Conservation (phyloP, 1,139 yeast genomes). For the Saccharomyces hybrid region DNA sequence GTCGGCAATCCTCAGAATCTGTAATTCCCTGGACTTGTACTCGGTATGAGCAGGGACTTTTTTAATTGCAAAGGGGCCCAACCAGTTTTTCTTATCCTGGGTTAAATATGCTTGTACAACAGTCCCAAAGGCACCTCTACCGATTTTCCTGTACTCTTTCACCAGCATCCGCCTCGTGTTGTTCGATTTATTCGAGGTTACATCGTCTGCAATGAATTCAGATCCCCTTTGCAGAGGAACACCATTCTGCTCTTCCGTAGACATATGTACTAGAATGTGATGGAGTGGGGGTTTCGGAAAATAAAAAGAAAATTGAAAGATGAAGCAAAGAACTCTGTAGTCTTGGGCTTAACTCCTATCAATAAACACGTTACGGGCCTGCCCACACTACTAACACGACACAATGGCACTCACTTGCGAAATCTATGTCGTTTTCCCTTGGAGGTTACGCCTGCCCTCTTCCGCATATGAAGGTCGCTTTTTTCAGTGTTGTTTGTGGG, state of each 20-base stretch:
- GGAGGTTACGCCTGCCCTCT: background rate
- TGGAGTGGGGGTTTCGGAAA: background rate
- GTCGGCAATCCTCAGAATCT: constrained; percentile 60
- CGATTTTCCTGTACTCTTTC: constrained; percentile 64
- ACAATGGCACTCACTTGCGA: background rate
- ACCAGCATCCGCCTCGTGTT: constrained; percentile 54
- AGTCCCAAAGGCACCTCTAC: constrained; percentile 82
- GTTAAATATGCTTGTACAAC: constrained; percentile 62
- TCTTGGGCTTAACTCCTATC: background rate
- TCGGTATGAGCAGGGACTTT: constrained; percentile 82
- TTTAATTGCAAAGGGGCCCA: constrained; percentile 77
- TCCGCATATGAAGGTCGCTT: background rate
- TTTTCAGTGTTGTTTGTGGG: background rate
- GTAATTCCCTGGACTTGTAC: constrained; percentile 72
- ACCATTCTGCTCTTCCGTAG: background rate
- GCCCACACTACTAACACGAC: constrained; percentile 1
- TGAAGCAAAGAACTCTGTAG: background rate
- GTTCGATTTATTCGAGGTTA: constrained; percentile 52
- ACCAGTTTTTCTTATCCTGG: constrained; percentile 41
- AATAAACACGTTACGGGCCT: background rate
- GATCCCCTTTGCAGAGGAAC: background rate
- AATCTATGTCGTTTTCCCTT: background rate
- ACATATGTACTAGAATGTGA: background rate
- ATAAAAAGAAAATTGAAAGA: background rate
- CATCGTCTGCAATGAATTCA: constrained; percentile 48